Base-by-base conservation (phyloP, 768 basidiomycete species). In the Termitomyces sp. region DNA sequence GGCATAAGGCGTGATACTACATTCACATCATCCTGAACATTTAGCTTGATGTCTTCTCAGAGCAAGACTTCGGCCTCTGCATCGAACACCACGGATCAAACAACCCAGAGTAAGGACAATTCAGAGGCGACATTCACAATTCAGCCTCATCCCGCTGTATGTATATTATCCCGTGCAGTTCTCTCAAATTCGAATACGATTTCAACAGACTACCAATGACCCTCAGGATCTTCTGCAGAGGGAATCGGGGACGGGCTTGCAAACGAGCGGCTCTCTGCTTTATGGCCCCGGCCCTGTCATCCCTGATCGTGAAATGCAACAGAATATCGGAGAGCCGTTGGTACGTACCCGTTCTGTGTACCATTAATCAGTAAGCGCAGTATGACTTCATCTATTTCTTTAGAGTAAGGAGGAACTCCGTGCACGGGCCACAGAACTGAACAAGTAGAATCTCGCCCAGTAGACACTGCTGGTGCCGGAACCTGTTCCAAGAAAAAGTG, bases 141-240 rank as follows among this genome's bases (percentile, higher is more conserved):
- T 63, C 74, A 78, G 55, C 85, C 85, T 21, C 83, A 86, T 64
- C 85, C 84, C 49, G 84, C 84, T 62, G 83, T 84, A 62, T 48
- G 78, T 64, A 17, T n/a, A 47, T 40, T 11, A 17, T 30, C 40
- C 28, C 7, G 12, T 28, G 21, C n/a, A 5, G 19, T 15, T 44
- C 1, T 7, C 12, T 38, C 9, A 21, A 9, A 11, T 40, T 19
- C 9, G 6, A 45, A 26, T 9, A 6, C 21, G 12, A 26, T 30
- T 1, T 17, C 5, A 21, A 17, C 57, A 87, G 85, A 83, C 77
- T 72, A 72, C 80, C 5, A 86, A 87, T 60, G 73, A 87, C 61
- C 84, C 85, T 14, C 71, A 75, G 10, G 81, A 85, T 63, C 75
- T 81, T 35, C 72, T 73, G 53, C 68, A 71, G 3, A 45, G 8